Percentiles rank a stretch among this genome's conserved stretches.
phyloP scores from a whole-genome alignment of 148 eudicot species.

The Persicaria maculosa region DNA sequence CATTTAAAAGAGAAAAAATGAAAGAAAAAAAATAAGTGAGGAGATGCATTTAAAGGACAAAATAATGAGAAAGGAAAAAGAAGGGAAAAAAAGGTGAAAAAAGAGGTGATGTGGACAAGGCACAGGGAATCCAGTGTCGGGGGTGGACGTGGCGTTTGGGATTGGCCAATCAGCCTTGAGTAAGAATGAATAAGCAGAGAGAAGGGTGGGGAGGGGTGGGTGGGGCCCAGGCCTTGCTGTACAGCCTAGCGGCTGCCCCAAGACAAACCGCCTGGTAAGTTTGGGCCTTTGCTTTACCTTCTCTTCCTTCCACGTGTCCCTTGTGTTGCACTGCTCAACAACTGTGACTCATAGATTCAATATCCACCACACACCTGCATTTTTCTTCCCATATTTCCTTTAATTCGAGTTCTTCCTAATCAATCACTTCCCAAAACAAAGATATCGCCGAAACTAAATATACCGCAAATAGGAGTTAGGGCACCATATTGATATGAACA shows the following conservation, averaged over 20 bases:
- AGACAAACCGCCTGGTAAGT: slow-evolving; percentile 7
- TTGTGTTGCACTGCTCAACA: background rate
- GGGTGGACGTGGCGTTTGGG: background rate
- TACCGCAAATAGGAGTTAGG: too few relatives aligned
- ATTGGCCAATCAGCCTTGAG: background rate
- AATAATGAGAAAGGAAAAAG: background rate
- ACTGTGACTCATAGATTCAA: background rate
- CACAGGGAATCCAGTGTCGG: background rate
- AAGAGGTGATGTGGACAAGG: background rate
- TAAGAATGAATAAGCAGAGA: background rate
- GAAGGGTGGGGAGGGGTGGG: too few relatives aligned
- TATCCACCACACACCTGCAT: slow-evolving; percentile 1
- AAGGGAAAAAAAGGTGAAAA: too few relatives aligned
- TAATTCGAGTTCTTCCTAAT: too few relatives aligned
- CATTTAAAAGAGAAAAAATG: too few relatives aligned
- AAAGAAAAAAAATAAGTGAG: too few relatives aligned
- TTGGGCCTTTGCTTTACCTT: background rate
- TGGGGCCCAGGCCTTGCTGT: background rate
- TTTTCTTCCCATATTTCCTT: background rate
- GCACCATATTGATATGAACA: too few relatives aligned
- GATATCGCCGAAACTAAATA: too few relatives aligned
- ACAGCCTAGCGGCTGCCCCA: slow-evolving; percentile 1
- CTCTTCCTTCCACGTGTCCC: background rate
- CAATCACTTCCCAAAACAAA: too few relatives aligned
- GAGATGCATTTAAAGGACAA: background rate